A percentile compares a stretch with the other conserved stretches of the same genome.
phyloP scores from a whole-genome alignment of 2,329 filamentous ascomycete genomes.

The Dactylonectria macrodidyma region DNA sequence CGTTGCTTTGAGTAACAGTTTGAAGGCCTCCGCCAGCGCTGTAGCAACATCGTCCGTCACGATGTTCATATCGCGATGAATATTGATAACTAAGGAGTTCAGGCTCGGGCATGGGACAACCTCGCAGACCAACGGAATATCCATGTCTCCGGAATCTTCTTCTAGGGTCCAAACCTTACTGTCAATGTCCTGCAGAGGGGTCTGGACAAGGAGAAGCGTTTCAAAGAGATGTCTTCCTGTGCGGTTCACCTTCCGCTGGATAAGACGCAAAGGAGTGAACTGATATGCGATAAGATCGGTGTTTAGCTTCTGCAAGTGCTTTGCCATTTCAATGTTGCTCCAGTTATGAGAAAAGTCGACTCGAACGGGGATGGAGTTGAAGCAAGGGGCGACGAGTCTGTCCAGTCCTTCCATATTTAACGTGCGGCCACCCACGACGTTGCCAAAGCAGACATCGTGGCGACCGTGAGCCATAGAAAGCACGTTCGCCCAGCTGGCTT shows the following conservation, averaged over 20 bases:
- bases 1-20: conserved; percentile 46
- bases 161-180: conserved; percentile 68
- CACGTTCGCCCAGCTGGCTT: conserved; percentile 80
- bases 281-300: conserved; percentile 77
- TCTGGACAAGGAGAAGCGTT: conserved; percentile 84
- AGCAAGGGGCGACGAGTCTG: conserved; percentile 87
- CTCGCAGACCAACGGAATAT: conserved; percentile 84
- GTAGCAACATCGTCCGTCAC: conserved; percentile 48
- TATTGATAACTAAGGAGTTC: conserved; percentile 69
- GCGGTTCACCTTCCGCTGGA: conserved; percentile 69
- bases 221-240: conserved; percentile 77
- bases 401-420: conserved; percentile 77
- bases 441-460: conserved; percentile 87
- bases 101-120: conserved; percentile 69
- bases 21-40: conserved; percentile 51
- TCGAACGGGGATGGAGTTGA: conserved; percentile 88
- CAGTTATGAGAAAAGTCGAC: conserved; percentile 63
- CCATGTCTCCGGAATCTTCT: conserved; percentile 76
- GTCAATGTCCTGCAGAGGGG: conserved; percentile 71
- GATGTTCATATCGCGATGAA: conserved; percentile 73
- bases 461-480: conserved; percentile 69
- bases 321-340: conserved; percentile 71
- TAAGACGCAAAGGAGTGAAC: conserved; percentile 79
- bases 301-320: conserved; percentile 73
- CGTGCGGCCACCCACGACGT: conserved; percentile 84